Base-by-base conservation (phyloP, 768 basidiomycete species). In the Leucocoprinus leucothites region DNA sequence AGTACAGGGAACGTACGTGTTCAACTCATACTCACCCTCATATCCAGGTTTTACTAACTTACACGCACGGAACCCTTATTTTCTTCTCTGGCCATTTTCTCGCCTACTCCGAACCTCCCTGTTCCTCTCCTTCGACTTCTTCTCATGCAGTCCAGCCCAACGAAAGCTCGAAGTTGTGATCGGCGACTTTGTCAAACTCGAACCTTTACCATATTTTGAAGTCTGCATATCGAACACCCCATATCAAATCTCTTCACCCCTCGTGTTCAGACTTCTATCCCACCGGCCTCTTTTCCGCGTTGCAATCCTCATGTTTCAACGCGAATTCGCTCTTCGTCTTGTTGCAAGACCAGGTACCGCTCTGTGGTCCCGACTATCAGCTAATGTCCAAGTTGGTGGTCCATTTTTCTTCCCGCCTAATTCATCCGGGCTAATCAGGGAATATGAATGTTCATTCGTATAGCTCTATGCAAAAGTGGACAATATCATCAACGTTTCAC, bases 221-320 rank as follows among this genome's bases (percentile, higher is more conserved):
- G 97, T 97, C 53, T 98, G 96, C 78, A 98, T 99, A 65, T 94
- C 92, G 63, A 99, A 99, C 67, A 99, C 97, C 0, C 97, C 97
- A 1, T 99, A 98, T 71, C 95, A 98, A 70, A 99, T 99, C 63
- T 98, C 97, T 1, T 98, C 97, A 0, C 92, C 95, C 4, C 87
- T 99, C 48, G 89, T 98, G 53, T 99, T 99, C 80, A 91, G 92
- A 57, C 83, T 99, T 31, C 85, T 98, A 47, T 98, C 97, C 2
- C 94, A 98, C 64, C 89, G 97, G 1, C 97, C 97, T 0, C 77
- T 98, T 42, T 93, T 91, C 68, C 92, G 96, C 22, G 84, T 90
- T 55, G 92, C 94, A 31, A 93, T 99, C 58, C 89, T 99, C 74
- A 99, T 99, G 97, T 99, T 99, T 76, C 97, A 99, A 73, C 89